Evolutionary conservation across 2,329 filamentous ascomycete species (phyloP).

Genomic region (Tolypocladium album): DNA sequence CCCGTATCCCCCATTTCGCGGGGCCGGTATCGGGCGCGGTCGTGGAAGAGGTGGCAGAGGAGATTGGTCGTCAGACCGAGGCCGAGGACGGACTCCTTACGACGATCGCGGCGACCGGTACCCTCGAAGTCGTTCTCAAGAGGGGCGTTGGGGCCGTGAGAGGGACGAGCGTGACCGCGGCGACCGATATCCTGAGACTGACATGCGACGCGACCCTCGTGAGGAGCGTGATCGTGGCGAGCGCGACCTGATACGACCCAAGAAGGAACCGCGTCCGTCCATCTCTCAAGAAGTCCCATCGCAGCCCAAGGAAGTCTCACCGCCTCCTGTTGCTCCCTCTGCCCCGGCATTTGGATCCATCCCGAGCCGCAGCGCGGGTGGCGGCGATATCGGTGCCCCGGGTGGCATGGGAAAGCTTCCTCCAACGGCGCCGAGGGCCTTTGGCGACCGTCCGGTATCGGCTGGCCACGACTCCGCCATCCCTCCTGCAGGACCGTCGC

Average conservation of each 20-base stretch:
- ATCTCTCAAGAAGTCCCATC: slow-evolving; percentile 35
- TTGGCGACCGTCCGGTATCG: slow-evolving; percentile 37
- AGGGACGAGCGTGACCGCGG: slow-evolving; percentile 42
- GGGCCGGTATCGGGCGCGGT: slow-evolving; percentile 44
- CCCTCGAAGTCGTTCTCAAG: slow-evolving; percentile 54
- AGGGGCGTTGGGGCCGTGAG: slow-evolving; percentile 48
- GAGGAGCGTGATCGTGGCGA: slow-evolving; percentile 36
- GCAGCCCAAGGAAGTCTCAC: slow-evolving; percentile 40
- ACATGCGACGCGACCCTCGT: slow-evolving; percentile 31
- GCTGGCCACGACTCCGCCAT: slow-evolving; percentile 23
- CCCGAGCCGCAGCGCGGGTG: slow-evolving; percentile 31
- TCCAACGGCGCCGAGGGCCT: slow-evolving; percentile 41
- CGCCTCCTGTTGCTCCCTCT: slow-evolving; percentile 45
- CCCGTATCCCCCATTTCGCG: slow-evolving; percentile 41
- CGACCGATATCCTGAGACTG: slow-evolving; percentile 29
- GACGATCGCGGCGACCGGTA: slow-evolving; percentile 53
- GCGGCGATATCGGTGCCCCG: slow-evolving; percentile 16
- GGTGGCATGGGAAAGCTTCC: slow-evolving; percentile 33
- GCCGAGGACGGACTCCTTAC: slow-evolving; percentile 45
- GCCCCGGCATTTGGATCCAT: slow-evolving; percentile 48
- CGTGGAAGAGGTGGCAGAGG: slow-evolving; percentile 36
- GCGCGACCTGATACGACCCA: slow-evolving; percentile 36
- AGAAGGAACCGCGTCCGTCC: slow-evolving; percentile 37
- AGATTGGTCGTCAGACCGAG: slow-evolving; percentile 32
- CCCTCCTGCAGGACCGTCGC: slow-evolving; percentile 31